phyloP scores from a whole-genome alignment of 1,284 basidiomycete species.

The Leccinum glutinopallens region DNA sequence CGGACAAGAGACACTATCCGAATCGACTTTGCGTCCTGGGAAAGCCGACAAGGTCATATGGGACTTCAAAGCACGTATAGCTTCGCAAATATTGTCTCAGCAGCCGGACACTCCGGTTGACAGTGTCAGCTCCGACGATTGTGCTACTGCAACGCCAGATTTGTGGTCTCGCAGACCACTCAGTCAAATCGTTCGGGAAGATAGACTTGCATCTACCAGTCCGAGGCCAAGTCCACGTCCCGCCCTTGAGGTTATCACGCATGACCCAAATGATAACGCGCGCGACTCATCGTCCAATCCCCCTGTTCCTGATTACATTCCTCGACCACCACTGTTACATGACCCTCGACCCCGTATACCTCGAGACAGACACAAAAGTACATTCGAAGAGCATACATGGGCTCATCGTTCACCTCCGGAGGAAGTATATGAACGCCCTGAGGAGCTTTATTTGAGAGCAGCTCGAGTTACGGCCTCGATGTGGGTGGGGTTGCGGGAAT shows the following conservation, averaged over 20 bases:
- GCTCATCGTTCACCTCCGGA: constrained; percentile 91
- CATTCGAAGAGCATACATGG: constrained; percentile 74
- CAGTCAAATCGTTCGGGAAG: constrained; percentile 32
- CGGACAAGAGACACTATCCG: constrained; percentile 36
- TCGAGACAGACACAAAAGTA: constrained; percentile 46
- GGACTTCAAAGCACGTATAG: constrained; percentile 29
- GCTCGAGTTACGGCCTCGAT: constrained; percentile 52
- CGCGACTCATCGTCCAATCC: constrained; percentile 25
- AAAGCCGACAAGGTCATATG: constrained; percentile 35
- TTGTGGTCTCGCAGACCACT: constrained; percentile 36
- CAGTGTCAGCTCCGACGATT: constrained; percentile 32
- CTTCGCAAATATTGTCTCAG: constrained; percentile 24
- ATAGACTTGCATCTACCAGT: constrained; percentile 22
- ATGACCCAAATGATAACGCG: constrained; percentile 21
- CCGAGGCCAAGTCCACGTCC: constrained; percentile 31
- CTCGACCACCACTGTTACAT: constrained; percentile 25
- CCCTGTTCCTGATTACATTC: constrained; percentile 22
- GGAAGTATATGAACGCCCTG: constrained; percentile 90
- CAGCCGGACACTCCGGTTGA: constrained; percentile 25
- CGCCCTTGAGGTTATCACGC: constrained; percentile 36
- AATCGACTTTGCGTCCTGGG: constrained; percentile 37
- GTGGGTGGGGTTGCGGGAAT: constrained; percentile 80
- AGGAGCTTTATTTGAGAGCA: constrained; percentile 59
- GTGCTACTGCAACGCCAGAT: constrained; percentile 33
- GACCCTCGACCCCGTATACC: constrained; percentile 26